phyloP scores from a whole-genome alignment of 2,329 filamentous ascomycete genomes.

The Microdochium nivale region DNA sequence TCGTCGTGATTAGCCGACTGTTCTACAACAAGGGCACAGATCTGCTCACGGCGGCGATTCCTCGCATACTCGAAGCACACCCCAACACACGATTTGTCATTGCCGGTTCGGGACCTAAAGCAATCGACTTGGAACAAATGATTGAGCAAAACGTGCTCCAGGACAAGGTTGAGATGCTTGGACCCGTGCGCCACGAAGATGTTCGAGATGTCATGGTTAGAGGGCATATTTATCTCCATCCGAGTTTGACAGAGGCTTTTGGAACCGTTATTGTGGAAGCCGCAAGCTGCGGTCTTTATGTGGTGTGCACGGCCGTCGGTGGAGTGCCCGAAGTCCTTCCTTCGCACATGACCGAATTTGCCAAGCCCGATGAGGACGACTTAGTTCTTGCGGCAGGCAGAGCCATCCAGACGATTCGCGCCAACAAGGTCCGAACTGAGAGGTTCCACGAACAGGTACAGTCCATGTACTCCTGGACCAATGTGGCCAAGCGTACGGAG shows the following conservation, averaged over 20 bases:
- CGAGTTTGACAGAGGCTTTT: constrained; percentile 91
- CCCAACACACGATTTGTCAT: constrained; percentile 96
- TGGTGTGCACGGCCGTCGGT: constrained; percentile 92
- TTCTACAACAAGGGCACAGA: constrained; percentile 99
- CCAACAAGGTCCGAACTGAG: constrained; percentile 82
- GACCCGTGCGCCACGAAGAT: constrained; percentile 88
- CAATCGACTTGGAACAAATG: constrained; percentile 97
- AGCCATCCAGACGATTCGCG: constrained; percentile 78
- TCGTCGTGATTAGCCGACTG: constrained; percentile 91
- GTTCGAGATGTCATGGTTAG: constrained; percentile 96
- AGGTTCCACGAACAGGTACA: constrained; percentile 95
- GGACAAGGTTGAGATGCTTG: constrained; percentile 86
- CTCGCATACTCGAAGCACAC: constrained; percentile 79
- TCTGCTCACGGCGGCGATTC: constrained; percentile 90
- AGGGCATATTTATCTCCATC: constrained; percentile 93
- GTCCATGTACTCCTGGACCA: constrained; percentile 98
- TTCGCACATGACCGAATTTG: constrained; percentile 94
- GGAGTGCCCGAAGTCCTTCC: constrained; percentile 95
- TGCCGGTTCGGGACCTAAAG: constrained; percentile 89
- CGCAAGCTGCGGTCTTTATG: constrained; percentile 88
- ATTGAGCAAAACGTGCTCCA: constrained; percentile 90
- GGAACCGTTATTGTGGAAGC: constrained; percentile 97
- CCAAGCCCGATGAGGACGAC: constrained; percentile 93
- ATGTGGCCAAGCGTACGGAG: constrained; percentile 89
- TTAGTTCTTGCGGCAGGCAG: constrained; percentile 81